Conservation (phyloP, 805 yeast genomes). For the Wickerhamiella kurtzmanii region DNA sequence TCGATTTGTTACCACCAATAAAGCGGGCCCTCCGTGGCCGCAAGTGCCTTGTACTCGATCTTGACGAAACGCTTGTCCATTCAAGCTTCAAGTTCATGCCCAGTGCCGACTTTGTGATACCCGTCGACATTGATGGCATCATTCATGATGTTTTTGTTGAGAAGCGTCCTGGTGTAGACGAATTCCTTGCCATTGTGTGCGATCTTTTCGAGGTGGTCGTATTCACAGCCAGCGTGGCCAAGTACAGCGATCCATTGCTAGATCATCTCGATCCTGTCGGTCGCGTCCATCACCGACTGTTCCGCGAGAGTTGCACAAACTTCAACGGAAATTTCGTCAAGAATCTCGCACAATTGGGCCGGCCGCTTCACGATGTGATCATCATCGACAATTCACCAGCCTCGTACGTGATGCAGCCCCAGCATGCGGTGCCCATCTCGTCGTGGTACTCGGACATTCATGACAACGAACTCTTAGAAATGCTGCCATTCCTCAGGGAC, state of each 20-base stretch:
- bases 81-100: slow-evolving; percentile 84
- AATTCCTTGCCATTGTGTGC: slow-evolving; percentile 71
- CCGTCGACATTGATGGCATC: slow-evolving; percentile 90
- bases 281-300: slow-evolving; percentile 77
- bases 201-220: slow-evolving; percentile 87
- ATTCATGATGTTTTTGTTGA: slow-evolving; percentile 90
- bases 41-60: slow-evolving; percentile 79
- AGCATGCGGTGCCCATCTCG: slow-evolving; percentile 92
- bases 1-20: background rate
- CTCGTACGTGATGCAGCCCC: slow-evolving; percentile 94
- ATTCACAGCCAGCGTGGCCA: slow-evolving; percentile 88
- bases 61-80: slow-evolving; percentile 94
- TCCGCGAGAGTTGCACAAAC: slow-evolving; percentile 86
- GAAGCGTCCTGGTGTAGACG: slow-evolving; percentile 96
- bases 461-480: slow-evolving; percentile 86
- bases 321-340: slow-evolving; percentile 92
- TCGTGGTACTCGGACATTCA: slow-evolving; percentile 98
- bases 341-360: slow-evolving; percentile 83
- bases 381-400: slow-evolving; percentile 97
- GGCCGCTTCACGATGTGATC: slow-evolving; percentile 74
- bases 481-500: slow-evolving; percentile 82
- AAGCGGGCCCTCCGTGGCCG: slow-evolving; percentile 29
- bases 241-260: slow-evolving; percentile 90
- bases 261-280: slow-evolving; percentile 71
- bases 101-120: slow-evolving; percentile 91